Base-by-base conservation (phyloP, 2,329 filamentous ascomycete genomes). In the Venturiaceae sp. region DNA sequence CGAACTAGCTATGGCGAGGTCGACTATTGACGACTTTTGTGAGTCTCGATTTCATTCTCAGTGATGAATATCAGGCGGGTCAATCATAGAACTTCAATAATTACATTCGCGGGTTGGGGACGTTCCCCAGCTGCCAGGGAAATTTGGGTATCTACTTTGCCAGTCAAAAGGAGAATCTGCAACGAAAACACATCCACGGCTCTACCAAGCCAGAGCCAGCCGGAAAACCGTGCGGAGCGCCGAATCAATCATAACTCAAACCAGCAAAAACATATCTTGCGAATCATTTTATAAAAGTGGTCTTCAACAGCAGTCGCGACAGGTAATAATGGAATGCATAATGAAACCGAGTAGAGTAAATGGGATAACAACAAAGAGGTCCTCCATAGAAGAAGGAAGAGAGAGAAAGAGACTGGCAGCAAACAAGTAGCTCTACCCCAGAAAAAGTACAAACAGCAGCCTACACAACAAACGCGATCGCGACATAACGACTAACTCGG, bases 401-500 rank as follows among this genome's bases (percentile, higher is more conserved):
- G 53, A 57, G 2, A 39, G 13, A 39, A 16, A 50, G 44, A 50
- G 44, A 50, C 44, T 30, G 44, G 44, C 23, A 57, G 53, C 54
- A 58, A 58, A 37, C 44, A 58, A 58, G 57, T 50, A 46, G 33
- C 58, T 53, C 46, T 57, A 57, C 44, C 58, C 57, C 50, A 33
- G 54, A 57, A 46, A 52, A 34, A 54, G 57, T 5, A 32, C n/a
- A 33, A 36, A 54, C 23, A 50, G 44, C 44, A 30, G 44, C 44
- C 44, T 50, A 50, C 44, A 50, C 44, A 50, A 50, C 44, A 50
- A 23, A 50, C 44, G 30, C 41, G 23, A 50, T 16, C 9, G 44
- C 44, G 5, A 50, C 44, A n/a, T n/a, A 30, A 50, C 26, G 30
- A 5, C 44, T 50, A 26, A 30, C 26, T 50, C 44, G 16, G 19